These are phyloP conservation scores for Obelidium mucronatum DNA, from an alignment of 192 early-diverging fungal species.

Conservation along the genomic window DNA sequence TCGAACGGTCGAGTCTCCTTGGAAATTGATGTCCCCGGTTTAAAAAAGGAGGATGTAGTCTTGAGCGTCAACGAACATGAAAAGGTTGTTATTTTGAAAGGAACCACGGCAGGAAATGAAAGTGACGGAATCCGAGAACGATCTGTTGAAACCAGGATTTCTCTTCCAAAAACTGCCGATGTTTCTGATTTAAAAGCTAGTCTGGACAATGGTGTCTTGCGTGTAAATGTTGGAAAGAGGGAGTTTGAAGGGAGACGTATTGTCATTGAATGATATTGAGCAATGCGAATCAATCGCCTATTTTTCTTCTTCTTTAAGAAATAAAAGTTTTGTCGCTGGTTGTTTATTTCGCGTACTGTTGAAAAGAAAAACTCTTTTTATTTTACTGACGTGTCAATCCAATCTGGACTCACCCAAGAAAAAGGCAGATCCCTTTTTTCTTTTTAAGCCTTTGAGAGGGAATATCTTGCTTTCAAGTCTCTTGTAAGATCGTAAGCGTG, in stretches of 20 bases:
- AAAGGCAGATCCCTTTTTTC: neutral
- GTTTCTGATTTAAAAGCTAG: conserved; percentile 27
- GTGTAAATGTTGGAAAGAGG: conserved; percentile 29
- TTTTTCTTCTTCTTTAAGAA: neutral
- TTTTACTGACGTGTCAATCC: neutral
- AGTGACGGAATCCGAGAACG: conserved; percentile 14
- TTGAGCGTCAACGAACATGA: conserved; percentile 34
- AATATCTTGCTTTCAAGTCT: neutral
- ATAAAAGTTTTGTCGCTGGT: neutral
- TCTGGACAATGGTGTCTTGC: conserved; percentile 34
- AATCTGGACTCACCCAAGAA: neutral
- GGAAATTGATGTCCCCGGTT: conserved; percentile 37
- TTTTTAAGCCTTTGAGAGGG: neutral
- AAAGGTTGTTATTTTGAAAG: conserved; percentile 30
- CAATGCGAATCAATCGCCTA: neutral
- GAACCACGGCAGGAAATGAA: neutral
- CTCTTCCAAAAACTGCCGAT: conserved; percentile 22
- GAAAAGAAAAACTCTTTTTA: neutral
- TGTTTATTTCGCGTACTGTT: neutral
- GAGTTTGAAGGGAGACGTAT: conserved; percentile 36
- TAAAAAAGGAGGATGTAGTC: conserved; percentile 25
- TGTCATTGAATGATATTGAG: neutral
- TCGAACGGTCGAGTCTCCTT: conserved; percentile 19
- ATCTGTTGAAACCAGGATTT: conserved; percentile 13
- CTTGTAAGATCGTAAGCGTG: too few relatives aligned